Base-by-base conservation (phyloP, 306 rosid species). In the Glycyrrhiza uralensis region DNA sequence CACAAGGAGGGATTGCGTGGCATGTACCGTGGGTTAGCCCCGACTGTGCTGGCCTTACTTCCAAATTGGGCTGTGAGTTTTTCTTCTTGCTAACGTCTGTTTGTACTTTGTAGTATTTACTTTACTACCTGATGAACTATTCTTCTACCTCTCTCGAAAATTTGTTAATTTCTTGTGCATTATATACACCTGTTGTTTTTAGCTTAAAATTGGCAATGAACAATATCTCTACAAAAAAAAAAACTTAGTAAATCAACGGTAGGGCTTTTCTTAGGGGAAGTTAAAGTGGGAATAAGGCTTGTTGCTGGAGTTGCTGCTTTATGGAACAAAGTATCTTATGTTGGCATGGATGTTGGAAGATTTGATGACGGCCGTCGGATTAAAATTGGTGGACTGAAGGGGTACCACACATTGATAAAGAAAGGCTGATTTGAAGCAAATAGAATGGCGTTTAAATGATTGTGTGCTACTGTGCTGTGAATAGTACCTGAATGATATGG, bases 21-120 rank as follows among this genome's bases (percentile, higher is more conserved):
- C 64, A 82, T 92, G 97, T 92, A 92, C 76, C 91, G 93, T 6
- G 97, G 97, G 38, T 89, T 92, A 38, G 59, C 96, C 28, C 97
- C 97, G 5, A 92, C 97, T 36, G 93, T 80, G 66, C 74, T 89
- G 50, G 97, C 96, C 36, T 78, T 89, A 71, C 96, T 92, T 79
- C 93, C 97, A 35, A 92, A 89, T 60, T 89, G 96, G 97, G 97
- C 97, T 66, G 97, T 92, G 78, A 92, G 97, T 68, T 64, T n/a
- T 42, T 24, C 44, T 15, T 66, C 71, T 29, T 45, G 17, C 19
- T 26, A 13, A 28, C 6, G 50, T 11, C 10, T 66, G 45, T 11
- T 33, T 50, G 26, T 20, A n/a, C 30, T 11, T 33, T 50, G 26
- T 20, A n/a, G 14, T 9, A 50, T 33, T 69, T 68, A 33, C n/a